phyloP scores from a whole-genome alignment of 805 yeast genomes.

The Isabelozyma heimii region DNA sequence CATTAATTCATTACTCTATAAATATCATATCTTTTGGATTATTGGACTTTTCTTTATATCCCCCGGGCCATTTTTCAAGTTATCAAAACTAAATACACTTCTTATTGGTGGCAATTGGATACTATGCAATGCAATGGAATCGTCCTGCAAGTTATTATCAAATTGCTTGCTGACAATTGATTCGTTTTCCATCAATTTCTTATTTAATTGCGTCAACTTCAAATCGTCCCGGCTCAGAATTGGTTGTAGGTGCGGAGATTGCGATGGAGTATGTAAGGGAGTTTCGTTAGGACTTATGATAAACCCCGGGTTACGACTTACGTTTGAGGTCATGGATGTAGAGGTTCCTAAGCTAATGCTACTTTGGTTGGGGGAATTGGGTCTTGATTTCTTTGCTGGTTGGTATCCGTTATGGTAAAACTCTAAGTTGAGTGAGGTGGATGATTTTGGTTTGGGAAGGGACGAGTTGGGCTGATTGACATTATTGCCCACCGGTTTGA shows the following conservation, averaged over 20 bases:
- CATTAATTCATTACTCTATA: not conserved
- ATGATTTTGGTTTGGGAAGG: conserved; percentile 24
- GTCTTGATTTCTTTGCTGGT: conserved; percentile 42
- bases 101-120: conserved; percentile 43
- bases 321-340: conserved; percentile 1
- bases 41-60: not conserved
- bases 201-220: conserved; percentile 15
- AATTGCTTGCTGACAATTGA: conserved; percentile 8
- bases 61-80: conserved; percentile 1
- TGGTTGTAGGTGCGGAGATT: conserved; percentile 45
- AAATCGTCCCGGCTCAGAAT: conserved; percentile 3
- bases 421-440: conserved; percentile 35
- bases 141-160: conserved; percentile 3
- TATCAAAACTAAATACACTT: conserved; percentile 29
- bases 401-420: conserved; percentile 16
- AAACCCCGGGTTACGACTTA: conserved; percentile 15
- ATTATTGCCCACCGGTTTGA: conserved; percentile 16
- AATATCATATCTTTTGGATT: not conserved
- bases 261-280: conserved; percentile 48
- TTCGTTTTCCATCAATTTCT: conserved; percentile 16
- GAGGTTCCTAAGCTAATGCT: conserved; percentile 2
- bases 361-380: conserved; percentile 41
- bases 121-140: conserved; percentile 36
- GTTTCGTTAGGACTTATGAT: conserved; percentile 43
- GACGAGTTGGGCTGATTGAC: conserved; percentile 6